Evolutionary conservation across 2,329 filamentous ascomycete genomes (phyloP).

Genomic region (Neofusicoccum umdonicola): DNA sequence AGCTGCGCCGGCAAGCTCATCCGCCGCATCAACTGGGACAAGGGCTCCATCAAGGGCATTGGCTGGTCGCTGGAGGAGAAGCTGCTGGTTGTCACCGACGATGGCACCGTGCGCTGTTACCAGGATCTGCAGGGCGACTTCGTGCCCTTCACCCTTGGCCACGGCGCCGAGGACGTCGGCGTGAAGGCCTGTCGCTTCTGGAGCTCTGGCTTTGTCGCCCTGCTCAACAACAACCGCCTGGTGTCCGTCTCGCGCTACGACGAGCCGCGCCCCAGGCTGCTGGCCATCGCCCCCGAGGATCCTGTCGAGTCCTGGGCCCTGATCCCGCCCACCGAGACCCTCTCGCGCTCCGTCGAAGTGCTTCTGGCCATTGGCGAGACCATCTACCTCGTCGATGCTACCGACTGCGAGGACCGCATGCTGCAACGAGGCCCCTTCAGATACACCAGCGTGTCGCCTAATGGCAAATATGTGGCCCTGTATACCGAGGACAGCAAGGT

Average conservation of each 20-base stretch:
- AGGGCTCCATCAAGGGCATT: conserved; percentile 79
- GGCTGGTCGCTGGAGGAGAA: conserved; percentile 97
- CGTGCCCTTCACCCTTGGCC: conserved; percentile 86
- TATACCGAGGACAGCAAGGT: conserved; percentile 79
- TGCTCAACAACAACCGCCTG: conserved; percentile 83
- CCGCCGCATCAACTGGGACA: conserved; percentile 83
- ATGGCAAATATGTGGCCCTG: conserved; percentile 82
- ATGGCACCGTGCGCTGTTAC: conserved; percentile 88
- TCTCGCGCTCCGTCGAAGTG: conserved; percentile 91
- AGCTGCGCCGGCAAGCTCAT: conserved; percentile 88
- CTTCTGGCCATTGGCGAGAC: conserved; percentile 81
- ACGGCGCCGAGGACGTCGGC: conserved; percentile 83
- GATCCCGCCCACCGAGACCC: conserved; percentile 80
- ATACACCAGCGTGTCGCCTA: conserved; percentile 86
- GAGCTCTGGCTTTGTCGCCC: conserved; percentile 84
- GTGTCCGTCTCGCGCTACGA: conserved; percentile 85
- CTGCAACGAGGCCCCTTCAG: conserved; percentile 90
- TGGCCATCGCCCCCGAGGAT: conserved; percentile 74
- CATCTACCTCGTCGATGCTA: conserved; percentile 81
- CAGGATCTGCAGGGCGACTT: conserved; percentile 93
- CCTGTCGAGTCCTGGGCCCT: conserved; percentile 85
- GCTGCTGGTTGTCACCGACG: conserved; percentile 80
- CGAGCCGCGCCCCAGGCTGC: conserved; percentile 81
- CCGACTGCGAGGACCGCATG: conserved; percentile 85
- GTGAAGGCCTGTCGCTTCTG: conserved; percentile 92